Percentiles rank a stretch among this genome's conserved stretches.
These are phyloP conservation scores for Dimocarpus longan DNA, from an alignment of 345 rosid genomes.

Conservation along the genomic window DNA sequence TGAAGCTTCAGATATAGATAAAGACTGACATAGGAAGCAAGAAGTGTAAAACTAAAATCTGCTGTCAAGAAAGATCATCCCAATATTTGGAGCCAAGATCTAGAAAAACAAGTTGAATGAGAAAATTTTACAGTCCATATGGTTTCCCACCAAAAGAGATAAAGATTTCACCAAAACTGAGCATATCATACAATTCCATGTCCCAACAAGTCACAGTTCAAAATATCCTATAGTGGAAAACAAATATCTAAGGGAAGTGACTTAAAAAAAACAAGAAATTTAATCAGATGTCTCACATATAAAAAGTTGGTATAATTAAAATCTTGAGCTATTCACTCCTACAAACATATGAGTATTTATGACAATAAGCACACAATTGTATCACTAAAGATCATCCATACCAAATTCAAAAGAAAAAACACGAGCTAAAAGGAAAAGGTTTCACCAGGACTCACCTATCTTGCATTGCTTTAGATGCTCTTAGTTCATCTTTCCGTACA, in stretches of 20 bases:
- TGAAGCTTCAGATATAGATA: constrained; percentile 5
- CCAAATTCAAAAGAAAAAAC: neutral
- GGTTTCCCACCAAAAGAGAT: neutral
- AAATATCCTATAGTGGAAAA: neutral
- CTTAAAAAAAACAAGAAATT: neutral
- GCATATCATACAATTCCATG: neutral
- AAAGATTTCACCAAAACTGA: neutral
- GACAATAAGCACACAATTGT: neutral
- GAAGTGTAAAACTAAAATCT: constrained; percentile 6
- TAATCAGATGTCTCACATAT: neutral
- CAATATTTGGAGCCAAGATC: neutral
- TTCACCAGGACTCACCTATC: constrained; percentile 70
- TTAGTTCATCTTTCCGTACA: constrained; percentile 78
- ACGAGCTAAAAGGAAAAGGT: neutral
- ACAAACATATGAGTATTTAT: neutral
- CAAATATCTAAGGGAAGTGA: neutral
- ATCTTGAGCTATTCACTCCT: neutral
- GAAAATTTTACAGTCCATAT: neutral
- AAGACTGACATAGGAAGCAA: neutral
- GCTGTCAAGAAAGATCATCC: constrained; percentile 5
- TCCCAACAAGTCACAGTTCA: neutral
- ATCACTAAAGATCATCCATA: neutral
- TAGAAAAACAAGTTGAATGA: neutral
- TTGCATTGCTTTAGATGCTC: constrained; percentile 99
- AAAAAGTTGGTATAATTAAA: neutral